Base-by-base conservation (phyloP, 202 grass and related monocot species). In the Carex arenaria region DNA sequence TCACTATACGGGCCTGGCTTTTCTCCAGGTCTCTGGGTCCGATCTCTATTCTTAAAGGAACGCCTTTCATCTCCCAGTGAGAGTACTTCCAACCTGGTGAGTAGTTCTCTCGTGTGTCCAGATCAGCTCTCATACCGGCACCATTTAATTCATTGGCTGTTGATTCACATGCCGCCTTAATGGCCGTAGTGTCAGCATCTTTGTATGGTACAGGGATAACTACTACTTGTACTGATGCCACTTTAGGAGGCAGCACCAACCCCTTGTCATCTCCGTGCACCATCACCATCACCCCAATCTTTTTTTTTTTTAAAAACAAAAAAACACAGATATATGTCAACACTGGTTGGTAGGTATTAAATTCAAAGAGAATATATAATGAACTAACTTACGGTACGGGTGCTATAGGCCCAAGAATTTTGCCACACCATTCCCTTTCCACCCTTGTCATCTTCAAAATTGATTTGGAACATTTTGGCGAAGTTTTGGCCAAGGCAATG, bases 401-500 rank as follows among this genome's bases (percentile, higher is more conserved):
- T 95, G 20, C 86, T 99, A 86, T 99, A 99, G 28, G 96, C 96
- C 96, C 96, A 99, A 65, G 93, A 95, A 88, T 99, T 99, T 86
- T 99, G 96, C 93, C 93, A 99, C 64, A 99, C 96, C 96, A 99
- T 95, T 64, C 88, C 87, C 82, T 88, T 95, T 76, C 66, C 85
- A 56, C 96, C 91, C 60, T 90, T 99, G 36, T 99, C 93, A 84
- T 99, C 94, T 87, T 99, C 93, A 31, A 92, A 98, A 88, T 94
- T 98, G 63, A 98, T 95, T 61, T 98, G 84, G 68, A 98, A 98
- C 93, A 95, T 98, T 84, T 93, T 98, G 56, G 93, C 93, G 4
- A 98, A 98, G 81, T 98, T 98, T 83, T 98, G 96, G 61, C 96
- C 96, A 66, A 98, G 91, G 85, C 93, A 98, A 86, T 98, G 96